These are phyloP conservation scores for Leersia perrieri DNA, from an alignment of 176 grass and related monocot genomes.

Conservation along the genomic window DNA sequence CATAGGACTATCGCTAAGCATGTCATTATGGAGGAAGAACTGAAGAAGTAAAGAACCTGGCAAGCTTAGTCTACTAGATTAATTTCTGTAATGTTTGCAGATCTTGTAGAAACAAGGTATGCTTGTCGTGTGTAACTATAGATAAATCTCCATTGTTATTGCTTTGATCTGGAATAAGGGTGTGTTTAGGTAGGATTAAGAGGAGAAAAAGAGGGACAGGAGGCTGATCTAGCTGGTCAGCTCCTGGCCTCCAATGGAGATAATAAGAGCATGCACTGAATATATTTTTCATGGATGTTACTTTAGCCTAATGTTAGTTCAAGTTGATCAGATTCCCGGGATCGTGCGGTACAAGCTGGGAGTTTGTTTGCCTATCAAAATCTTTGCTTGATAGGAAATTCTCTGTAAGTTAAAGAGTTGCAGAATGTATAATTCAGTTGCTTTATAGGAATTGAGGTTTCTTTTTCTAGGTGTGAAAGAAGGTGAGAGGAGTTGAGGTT, in stretches of 20 bases:
- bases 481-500: neutral
- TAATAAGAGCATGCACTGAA: neutral
- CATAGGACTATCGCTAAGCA: slow-evolving; percentile 6
- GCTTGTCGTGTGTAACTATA: neutral
- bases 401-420: neutral
- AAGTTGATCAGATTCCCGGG: neutral
- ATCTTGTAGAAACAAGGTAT: neutral
- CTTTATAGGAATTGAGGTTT: neutral
- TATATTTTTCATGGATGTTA: neutral
- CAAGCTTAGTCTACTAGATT: neutral
- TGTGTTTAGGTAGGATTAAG: slow-evolving; percentile 23
- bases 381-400: neutral
- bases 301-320: neutral
- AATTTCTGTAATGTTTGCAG: neutral
- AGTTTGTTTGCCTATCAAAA: neutral
- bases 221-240: slow-evolving; percentile 29
- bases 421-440: no score
- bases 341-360: neutral
- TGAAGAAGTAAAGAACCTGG: slow-evolving; percentile 21
- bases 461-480: neutral
- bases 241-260: neutral
- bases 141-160: neutral
- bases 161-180: slow-evolving; percentile 23
- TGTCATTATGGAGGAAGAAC: slow-evolving; percentile 29
- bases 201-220: neutral